Base-by-base conservation (phyloP, 2,329 filamentous ascomycete species). In the Aspergillus pseudoterreus region DNA sequence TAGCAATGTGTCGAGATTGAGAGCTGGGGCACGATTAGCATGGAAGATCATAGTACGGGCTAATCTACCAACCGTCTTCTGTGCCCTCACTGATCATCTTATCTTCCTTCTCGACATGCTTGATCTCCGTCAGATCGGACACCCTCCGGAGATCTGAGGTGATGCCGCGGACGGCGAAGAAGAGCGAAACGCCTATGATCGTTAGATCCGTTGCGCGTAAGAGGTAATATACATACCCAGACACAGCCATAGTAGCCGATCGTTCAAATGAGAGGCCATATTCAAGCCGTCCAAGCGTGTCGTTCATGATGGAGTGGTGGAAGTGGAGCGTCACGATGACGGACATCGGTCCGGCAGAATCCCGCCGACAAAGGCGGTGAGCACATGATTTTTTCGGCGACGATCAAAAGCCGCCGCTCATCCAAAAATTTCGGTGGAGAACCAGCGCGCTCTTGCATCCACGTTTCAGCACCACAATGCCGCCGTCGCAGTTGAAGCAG, bases 401-500 rank as follows among this genome's bases (percentile, higher is more conserved):
- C 50, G 39, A 41, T 42, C 21, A 12, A 43, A 43, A 43, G 49
- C 52, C 50, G 48, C 41, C 39, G 49, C 49, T 49, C 45, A 49
- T 47, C 48, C 56, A 60, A 62, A 64, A 64, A 65, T 64, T 62
- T 60, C 59, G 50, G 55, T 52, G 49, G 49, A 61, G 55, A 61
- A 49, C 46, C 51, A 53, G 50, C 55, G 12, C 24, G n/a, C 30
- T 50, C 52, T 46, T 46, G 45, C 50, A 32, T 46, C 51, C 32
- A 55, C 58, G 17, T 50, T 41, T 48, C 41, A 42, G 51, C 49
- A 41, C 66, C 60, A 75, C 63, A 50, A 99, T 99, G 94, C 86
- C 92, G 61, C 90, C 92, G 57, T 99, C 95, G 11, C 95, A 99
- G 77, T 81, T 99, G 52, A 99, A 97, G 75, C 88, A 92, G 72